Base-by-base conservation (phyloP, 805 yeast genomes). In the Sugiyamaella marilandica region DNA sequence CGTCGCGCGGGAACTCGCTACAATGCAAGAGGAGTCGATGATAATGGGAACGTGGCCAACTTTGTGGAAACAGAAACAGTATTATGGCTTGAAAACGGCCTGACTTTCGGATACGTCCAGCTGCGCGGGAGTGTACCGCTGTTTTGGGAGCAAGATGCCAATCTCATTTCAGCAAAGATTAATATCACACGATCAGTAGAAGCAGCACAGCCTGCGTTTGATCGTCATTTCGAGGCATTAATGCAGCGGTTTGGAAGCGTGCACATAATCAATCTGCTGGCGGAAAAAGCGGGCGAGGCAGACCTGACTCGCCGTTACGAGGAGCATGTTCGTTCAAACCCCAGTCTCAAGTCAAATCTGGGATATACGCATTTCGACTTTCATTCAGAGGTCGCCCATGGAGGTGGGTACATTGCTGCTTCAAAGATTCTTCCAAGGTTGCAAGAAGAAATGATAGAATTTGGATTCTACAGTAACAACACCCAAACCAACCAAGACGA, bases 91-190 rank as follows among this genome's bases (percentile, higher is more conserved):
- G 75, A 65, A 63, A 69, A 62, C 63, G 71, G 64, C 47, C 63
- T 79, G 69, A 71, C 79, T 74, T 90, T 81, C 65, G 82, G 97
- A 1, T 91, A 84, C 67, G 79, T 85, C 0, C 96, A 91, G 68
- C 82, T 94, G n/a, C 77, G 99, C 66, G 99, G 99, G 10, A 85
- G 95, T 16, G 91, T 94, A 2, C 99, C 99, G 0, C 77, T 92
- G 1, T 94, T 94, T 63, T 94, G 99, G 99, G 99, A 94, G 67
- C 99, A 94, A 69, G 97, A 91, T 63, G 82, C 95, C 1, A 87
- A 95, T 2, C 71, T 92, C 55, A 80, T 94, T n/a, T 84, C 87
- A 56, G 96, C 97, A 19, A 94, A 91, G 65, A 90, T 92, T 47
- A 85, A 85, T 41, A 77, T 94, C 10, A 90, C 97, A 0, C 77